phyloP scores from a whole-genome alignment of 1,284 basidiomycete species.

The Polyporus tsugae region DNA sequence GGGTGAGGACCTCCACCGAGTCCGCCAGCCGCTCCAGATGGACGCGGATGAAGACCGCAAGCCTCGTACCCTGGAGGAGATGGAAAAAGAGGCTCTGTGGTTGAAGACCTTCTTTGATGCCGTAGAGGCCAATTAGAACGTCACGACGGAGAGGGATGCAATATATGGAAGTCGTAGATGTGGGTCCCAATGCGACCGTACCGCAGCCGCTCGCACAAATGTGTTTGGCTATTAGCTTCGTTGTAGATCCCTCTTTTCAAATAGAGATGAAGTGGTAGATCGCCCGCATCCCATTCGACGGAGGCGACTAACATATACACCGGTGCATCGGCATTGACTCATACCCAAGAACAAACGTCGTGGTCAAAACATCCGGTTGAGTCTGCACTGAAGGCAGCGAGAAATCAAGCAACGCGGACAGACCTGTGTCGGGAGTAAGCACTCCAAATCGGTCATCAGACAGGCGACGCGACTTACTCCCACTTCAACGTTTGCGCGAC shows the following conservation, averaged over 20 bases:
- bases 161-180: not conserved
- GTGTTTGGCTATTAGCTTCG: not conserved
- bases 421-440: not conserved
- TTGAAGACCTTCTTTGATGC: conserved; percentile 43
- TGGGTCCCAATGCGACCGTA: not conserved
- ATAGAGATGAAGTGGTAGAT: not conserved
- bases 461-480: not conserved
- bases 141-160: not conserved
- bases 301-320: not conserved
- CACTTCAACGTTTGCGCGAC: not conserved
- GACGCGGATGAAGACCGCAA: conserved; percentile 77
- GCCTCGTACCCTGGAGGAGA: conserved; percentile 60
- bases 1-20: conserved; percentile 46
- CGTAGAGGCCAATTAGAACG: conserved; percentile 12
- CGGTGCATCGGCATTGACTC: not conserved
- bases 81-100: conserved; percentile 48
- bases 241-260: not conserved
- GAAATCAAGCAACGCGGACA: not conserved
- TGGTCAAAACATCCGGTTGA: not conserved
- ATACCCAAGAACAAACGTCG: not conserved
- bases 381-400: not conserved
- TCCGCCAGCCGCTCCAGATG: conserved; percentile 46
- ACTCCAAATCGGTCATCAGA: not conserved
- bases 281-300: not conserved
- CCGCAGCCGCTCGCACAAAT: not conserved